Conservation (phyloP, 371 early-diverging fungal species). For the Lichtheimia ramosa region DNA sequence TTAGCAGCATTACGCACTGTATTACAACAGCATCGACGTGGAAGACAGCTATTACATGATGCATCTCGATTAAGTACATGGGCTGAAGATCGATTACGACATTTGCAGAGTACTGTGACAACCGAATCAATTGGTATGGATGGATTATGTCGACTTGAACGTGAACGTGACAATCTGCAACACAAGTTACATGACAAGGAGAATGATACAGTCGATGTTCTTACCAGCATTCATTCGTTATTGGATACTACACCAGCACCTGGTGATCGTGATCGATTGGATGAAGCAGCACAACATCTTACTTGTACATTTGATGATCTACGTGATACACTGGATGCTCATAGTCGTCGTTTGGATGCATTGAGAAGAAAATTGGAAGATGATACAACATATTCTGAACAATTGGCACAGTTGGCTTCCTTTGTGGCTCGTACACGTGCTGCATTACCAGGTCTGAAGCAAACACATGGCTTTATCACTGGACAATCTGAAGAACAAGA, state of each 20-base stretch:
- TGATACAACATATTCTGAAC: slow-evolving; percentile 35
- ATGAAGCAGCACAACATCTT: slow-evolving; percentile 27
- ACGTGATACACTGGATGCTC: slow-evolving; percentile 28
- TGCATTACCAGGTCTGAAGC: slow-evolving; percentile 37
- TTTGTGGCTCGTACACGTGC: slow-evolving; percentile 32
- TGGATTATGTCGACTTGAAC: slow-evolving; percentile 29
- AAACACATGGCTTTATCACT: slow-evolving; percentile 46
- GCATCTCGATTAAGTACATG: slow-evolving; percentile 36
- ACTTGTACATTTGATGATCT: slow-evolving; percentile 33
- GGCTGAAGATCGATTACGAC: slow-evolving; percentile 36
- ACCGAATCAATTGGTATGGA: slow-evolving; percentile 20
- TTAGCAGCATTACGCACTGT: slow-evolving; percentile 30
- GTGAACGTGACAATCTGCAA: slow-evolving; percentile 22
- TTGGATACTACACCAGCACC: slow-evolving; percentile 23
- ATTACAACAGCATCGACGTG: slow-evolving; percentile 28
- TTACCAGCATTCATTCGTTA: slow-evolving; percentile 28
- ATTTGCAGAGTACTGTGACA: slow-evolving; percentile 22
- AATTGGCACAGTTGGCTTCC: slow-evolving; percentile 18
- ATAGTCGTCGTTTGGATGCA: slow-evolving; percentile 20
- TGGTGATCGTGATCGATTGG: slow-evolving; percentile 18
- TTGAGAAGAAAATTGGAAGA: slow-evolving; percentile 37
- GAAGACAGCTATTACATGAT: slow-evolving; percentile 34
- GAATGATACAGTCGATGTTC: slow-evolving; percentile 35
- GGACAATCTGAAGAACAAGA: slow-evolving; percentile 48
- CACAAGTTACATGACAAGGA: slow-evolving; percentile 32